Percentiles rank a stretch among this genome's conserved stretches.
Conservation (phyloP, 2,329 filamentous ascomycete species). For the Aspergillus neoniger region DNA sequence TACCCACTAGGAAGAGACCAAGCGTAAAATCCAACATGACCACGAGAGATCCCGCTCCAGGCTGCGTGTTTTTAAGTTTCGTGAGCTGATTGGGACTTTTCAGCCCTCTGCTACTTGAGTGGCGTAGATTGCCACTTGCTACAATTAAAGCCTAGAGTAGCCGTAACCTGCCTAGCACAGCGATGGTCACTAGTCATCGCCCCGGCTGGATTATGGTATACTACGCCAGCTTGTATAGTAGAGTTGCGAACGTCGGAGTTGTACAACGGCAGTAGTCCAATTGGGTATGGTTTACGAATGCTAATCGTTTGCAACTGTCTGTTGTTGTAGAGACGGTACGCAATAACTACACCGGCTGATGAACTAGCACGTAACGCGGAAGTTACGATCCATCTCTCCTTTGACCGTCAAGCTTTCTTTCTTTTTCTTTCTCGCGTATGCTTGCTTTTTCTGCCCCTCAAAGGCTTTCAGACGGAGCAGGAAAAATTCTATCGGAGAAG, state of each 20-base stretch:
- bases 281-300: background rate
- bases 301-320: background rate
- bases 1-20: background rate
- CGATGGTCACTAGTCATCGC: background rate
- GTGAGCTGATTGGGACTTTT: background rate
- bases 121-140: background rate
- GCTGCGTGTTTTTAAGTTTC: background rate
- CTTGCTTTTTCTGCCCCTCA: background rate
- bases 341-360: background rate
- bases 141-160: background rate
- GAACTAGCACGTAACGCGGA: background rate
- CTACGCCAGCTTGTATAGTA: background rate
- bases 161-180: background rate
- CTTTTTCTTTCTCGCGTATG: background rate
- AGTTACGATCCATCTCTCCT: background rate
- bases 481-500: no score
- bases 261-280: background rate
- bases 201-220: background rate
- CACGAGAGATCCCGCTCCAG: background rate
- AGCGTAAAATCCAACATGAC: background rate
- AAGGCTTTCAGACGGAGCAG: background rate
- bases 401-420: background rate
- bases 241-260: background rate
- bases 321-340: background rate
- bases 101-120: background rate